Evolutionary conservation across 495 filamentous ascomycete genomes (phyloP).

Genomic region (Lasiosphaeris hirsuta): DNA sequence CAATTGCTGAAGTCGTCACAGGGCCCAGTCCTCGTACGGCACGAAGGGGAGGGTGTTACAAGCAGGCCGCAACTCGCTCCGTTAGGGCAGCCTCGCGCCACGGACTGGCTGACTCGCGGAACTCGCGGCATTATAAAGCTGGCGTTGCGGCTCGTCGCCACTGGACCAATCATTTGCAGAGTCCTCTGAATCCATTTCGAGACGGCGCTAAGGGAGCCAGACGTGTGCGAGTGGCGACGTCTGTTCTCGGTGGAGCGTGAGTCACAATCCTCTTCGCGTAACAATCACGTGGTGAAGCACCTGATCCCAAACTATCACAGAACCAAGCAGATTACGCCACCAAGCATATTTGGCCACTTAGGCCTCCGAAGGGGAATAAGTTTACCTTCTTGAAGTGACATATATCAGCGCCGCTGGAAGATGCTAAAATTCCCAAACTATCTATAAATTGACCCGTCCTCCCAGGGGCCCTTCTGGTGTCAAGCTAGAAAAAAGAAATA

Average conservation of each 20-base stretch:
- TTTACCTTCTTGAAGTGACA: conserved; percentile 2
- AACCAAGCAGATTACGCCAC: neutral
- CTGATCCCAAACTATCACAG: conserved; percentile 5
- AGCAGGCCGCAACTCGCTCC: conserved; percentile 9
- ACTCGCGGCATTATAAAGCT: conserved; percentile 4
- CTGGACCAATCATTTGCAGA: conserved; percentile 8
- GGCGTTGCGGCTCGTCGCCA: conserved; percentile 1
- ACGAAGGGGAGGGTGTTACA: conserved; percentile 5
- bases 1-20: no score
- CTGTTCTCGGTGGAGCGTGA: conserved; percentile 1
- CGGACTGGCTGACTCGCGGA: conserved; percentile 1
- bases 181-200: conserved; percentile 4
- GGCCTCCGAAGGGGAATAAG: conserved; percentile 4
- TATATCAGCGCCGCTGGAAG: conserved; percentile 39
- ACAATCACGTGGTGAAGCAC: neutral
- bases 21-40: conserved; percentile 11
- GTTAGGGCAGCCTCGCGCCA: conserved; percentile 9
- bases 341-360: conserved; percentile 6
- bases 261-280: conserved; percentile 1
- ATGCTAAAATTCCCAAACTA: conserved; percentile 18
- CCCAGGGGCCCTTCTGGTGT: conserved; percentile 17
- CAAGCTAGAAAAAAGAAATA: conserved; percentile 18
- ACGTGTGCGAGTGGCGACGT: conserved; percentile 5
- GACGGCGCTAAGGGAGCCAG: neutral
- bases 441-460: conserved; percentile 16